Evolutionary conservation across 805 yeast genomes (phyloP).

Genomic region (Lachancea meyersii): DNA sequence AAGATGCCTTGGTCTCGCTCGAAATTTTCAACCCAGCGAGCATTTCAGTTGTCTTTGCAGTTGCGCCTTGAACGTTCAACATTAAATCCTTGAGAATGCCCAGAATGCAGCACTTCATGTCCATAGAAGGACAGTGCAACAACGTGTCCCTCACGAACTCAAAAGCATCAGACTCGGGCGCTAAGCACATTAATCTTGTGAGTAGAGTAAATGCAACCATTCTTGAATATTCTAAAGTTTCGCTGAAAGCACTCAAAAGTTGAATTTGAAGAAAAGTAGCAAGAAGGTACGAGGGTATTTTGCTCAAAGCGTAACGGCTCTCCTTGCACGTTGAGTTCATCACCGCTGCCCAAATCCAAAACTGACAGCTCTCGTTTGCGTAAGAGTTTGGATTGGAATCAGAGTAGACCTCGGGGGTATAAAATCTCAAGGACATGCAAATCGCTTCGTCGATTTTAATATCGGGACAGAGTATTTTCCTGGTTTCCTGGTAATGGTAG

Average conservation of each 20-base stretch:
- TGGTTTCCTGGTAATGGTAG: conserved; percentile 18
- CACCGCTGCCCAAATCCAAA: conserved; percentile 36
- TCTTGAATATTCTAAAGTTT: conserved; percentile 35
- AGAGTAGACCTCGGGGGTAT: conserved; percentile 36
- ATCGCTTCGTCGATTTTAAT: conserved; percentile 30
- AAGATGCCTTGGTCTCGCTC: background rate
- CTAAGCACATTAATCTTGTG: conserved; percentile 52
- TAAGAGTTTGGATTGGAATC: conserved; percentile 18
- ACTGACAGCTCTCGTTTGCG: conserved; percentile 28
- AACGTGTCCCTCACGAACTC: conserved; percentile 60
- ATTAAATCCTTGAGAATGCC: conserved; percentile 66
- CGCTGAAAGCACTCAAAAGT: conserved; percentile 34
- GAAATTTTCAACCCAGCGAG: conserved; percentile 6
- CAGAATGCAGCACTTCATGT: conserved; percentile 53
- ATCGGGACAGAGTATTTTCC: conserved; percentile 15
- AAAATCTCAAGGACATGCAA: conserved; percentile 37
- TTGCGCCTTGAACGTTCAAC: conserved; percentile 27
- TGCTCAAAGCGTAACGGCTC: conserved; percentile 12
- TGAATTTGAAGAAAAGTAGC: conserved; percentile 39
- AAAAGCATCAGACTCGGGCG: conserved; percentile 53
- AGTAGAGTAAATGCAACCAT: conserved; percentile 52
- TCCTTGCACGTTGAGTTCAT: conserved; percentile 18
- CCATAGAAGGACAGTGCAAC: conserved; percentile 56
- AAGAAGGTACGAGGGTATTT: conserved; percentile 32
- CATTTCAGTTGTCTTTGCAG: background rate